Evolutionary conservation across 306 rosid genomes (phyloP).

Genomic region (Rubus idaeus): DNA sequence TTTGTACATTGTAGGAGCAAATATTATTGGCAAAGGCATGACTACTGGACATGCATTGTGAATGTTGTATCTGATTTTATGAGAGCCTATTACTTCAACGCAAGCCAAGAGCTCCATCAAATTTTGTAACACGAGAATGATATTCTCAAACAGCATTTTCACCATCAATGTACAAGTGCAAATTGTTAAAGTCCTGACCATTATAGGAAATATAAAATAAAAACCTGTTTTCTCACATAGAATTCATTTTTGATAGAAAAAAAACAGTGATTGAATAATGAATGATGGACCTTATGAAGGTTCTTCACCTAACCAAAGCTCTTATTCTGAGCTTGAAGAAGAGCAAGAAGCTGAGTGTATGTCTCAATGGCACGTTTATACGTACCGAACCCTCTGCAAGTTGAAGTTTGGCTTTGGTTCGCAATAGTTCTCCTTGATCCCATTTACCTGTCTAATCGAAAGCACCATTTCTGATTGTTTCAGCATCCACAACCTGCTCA

Average conservation of each 20-base stretch:
- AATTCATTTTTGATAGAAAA: not conserved
- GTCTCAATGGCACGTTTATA: constrained; percentile 65
- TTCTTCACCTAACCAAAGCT: constrained; percentile 49
- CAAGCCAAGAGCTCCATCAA: too few species aligned
- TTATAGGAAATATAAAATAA: too few species aligned
- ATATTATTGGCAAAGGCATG: too few species aligned
- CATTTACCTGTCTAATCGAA: constrained; percentile 86
- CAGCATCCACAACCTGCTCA: constrained; percentile 72
- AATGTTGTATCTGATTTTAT: too few species aligned
- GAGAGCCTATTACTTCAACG: too few species aligned
- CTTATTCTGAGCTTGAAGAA: constrained; percentile 82
- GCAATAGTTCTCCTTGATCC: constrained; percentile 82
- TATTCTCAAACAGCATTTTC: not conserved
- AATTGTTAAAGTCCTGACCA: not conserved
- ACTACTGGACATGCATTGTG: too few species aligned
- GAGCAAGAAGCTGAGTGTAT: constrained; percentile 65
- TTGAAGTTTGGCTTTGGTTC: constrained; percentile 84
- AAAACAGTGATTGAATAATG: constrained; percentile 15
- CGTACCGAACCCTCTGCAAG: constrained; percentile 70
- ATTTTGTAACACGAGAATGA: not conserved
- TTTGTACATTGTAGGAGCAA: too few species aligned
- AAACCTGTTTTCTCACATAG: not conserved
- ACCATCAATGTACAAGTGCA: not conserved
- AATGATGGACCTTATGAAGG: constrained; percentile 52
- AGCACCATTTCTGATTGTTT: constrained; percentile 68